Conservation (phyloP, 257 asterid genomes). For the Solanum microdontum region DNA sequence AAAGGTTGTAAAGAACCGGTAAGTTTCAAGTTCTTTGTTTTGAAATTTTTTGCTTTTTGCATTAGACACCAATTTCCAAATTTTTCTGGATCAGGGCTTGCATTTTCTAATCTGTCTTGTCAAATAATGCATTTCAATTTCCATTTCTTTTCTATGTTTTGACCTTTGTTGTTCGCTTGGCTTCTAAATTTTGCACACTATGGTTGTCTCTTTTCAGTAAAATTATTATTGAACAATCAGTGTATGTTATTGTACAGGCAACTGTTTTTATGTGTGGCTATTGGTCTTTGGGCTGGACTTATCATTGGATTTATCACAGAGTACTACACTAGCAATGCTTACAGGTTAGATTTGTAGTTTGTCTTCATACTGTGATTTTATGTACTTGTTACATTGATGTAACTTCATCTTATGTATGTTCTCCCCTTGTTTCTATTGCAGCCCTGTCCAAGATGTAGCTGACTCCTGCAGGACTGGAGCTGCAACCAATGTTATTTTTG, state of each 20-base stretch:
- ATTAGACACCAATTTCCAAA: background rate
- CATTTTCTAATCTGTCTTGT: background rate
- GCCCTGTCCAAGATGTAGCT: constrained; percentile 40
- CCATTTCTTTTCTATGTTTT: background rate
- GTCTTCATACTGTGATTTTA: background rate
- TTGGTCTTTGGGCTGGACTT: constrained; percentile 57
- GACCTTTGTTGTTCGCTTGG: background rate
- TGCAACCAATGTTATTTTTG: background rate
- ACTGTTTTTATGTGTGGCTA: constrained; percentile 67
- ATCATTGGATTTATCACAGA: background rate
- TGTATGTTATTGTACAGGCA: constrained; percentile 39
- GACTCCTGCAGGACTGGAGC: background rate
- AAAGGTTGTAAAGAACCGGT: constrained; percentile 57
- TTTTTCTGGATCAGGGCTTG: background rate
- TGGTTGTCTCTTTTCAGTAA: background rate
- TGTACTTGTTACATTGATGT: background rate
- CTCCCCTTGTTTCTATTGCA: background rate
- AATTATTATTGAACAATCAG: background rate
- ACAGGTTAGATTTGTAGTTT: constrained; percentile 39
- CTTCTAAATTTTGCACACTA: background rate
- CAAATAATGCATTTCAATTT: background rate
- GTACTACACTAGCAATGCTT: constrained; percentile 7
- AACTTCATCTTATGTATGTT: background rate
- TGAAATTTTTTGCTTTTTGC: background rate
- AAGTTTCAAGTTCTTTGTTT: background rate